Percentiles rank a stretch among this genome's conserved stretches.
phyloP scores from a whole-genome alignment of 1,284 basidiomycete species.

The Pisolithus thermaeus region DNA sequence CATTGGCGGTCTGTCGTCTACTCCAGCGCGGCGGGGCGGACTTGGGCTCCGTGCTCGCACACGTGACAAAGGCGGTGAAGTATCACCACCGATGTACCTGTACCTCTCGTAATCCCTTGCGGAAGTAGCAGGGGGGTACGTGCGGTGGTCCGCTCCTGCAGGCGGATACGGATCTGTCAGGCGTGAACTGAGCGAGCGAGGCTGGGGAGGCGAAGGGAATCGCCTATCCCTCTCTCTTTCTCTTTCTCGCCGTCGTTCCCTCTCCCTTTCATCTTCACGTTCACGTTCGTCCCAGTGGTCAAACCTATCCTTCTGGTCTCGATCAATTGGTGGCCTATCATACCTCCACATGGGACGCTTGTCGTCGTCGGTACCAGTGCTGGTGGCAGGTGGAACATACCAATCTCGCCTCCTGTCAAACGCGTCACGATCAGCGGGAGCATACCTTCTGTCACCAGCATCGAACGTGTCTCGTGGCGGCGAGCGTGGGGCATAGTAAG shows the following conservation, averaged over 20 bases:
- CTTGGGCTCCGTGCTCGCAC: slow-evolving; percentile 34
- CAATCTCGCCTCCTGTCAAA: slow-evolving; percentile 33
- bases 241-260: slow-evolving; percentile 12
- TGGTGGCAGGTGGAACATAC: slow-evolving; percentile 8
- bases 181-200: slow-evolving; percentile 24
- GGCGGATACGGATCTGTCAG: slow-evolving; percentile 19
- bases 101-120: slow-evolving; percentile 23
- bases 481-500: slow-evolving; percentile 20
- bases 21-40: slow-evolving; percentile 22
- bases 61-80: slow-evolving; percentile 23
- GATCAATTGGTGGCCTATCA: slow-evolving; percentile 16
- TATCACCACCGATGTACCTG: slow-evolving; percentile 20
- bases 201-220: slow-evolving; percentile 16
- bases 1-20: slow-evolving; percentile 31
- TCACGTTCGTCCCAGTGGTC: slow-evolving; percentile 34
- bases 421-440: slow-evolving; percentile 17
- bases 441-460: slow-evolving; percentile 22
- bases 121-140: slow-evolving; percentile 18
- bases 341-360: slow-evolving; percentile 26
- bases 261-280: slow-evolving; percentile 23
- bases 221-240: slow-evolving; percentile 33
- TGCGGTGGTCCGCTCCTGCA: slow-evolving; percentile 14
- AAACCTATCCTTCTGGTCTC: slow-evolving; percentile 31
- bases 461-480: slow-evolving; percentile 20
- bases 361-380: slow-evolving; percentile 26